Evolutionary conservation across 352 stramenopile species (phyloP), one percentile per base, ranked within the genome.

Genomic region (Pythium aristosporum): DNA sequence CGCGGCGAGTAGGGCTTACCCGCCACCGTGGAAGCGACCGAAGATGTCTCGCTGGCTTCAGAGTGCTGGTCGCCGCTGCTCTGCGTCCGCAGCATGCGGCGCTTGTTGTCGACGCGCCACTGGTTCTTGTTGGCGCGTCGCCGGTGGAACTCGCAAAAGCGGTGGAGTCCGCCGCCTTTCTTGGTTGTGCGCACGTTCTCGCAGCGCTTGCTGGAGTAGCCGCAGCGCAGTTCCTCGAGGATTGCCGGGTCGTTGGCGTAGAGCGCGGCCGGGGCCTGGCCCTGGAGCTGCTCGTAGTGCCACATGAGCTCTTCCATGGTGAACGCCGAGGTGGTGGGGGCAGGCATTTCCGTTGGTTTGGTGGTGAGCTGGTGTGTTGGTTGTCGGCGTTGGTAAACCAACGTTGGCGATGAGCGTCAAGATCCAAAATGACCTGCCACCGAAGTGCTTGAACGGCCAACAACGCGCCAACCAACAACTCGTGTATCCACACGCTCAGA

Each of bases 41-140:
- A 58, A 25, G 37, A 39, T n/a, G 44, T 63, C 1, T 63, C 41
- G 25, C n/a, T 43, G 39, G 32, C 46, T 13, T 61, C 54, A 10
- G 39, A 46, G 13, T 30, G 25, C 25, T 30, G 25, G 39, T 46
- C 39, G 8, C 21, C 58, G 6, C 32, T 21, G 13, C 18, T 28
- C 30, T 57, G 25, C 30, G 30, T 53, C 30, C 49, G 52, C 8
- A 67, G 63, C 57, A 75, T 70, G 44, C 71, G 71, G 53, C 76
- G 76, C 67, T 82, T 79, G 50, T 77, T 68, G 13, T 92, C 80
- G 52, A 88, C 77, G 10, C 83, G 82, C 43, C 84, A 76, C 67
- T 92, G 83, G 58, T 86, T 85, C 57, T 85, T 74, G 62, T 92
- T 92, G 64, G 83, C 83, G 25, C 80, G 82, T 52, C 75, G 74